Evolutionary conservation across 75 land plant species (phyloP), one percentile per base, ranked within the genome.

Genomic region (Larix kaempferi): DNA sequence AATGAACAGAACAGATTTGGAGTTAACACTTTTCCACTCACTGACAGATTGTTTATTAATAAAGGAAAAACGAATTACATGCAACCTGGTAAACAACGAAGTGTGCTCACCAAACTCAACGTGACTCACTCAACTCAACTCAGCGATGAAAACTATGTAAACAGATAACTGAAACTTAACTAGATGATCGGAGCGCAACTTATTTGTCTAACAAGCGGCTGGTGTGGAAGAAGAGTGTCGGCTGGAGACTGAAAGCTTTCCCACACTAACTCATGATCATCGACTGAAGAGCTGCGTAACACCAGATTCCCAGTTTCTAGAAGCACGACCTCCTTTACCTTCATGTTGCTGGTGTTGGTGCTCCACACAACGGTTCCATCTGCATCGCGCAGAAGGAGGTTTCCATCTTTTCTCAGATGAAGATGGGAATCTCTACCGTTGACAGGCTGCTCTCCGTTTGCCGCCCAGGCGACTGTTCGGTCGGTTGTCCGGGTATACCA

Each of bases 211-310:
- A 29, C 33, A 29, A 29, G n/a, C 1, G 12, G 10, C 12, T 61
- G 64, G 10, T 23, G 1, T 25, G 26, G 26, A 22, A 23, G 64
- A 26, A 82, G 81, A 7, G 81, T 82, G 59, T 82, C 76, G 26
- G 69, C 73, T 22, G 84, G 84, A 52, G 12, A 54, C n/a, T 78
- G 77, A 27, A 73, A 82, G 60, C 77, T 78, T 63, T 82, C 82
- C 84, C 84, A 82, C n/a, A 82, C 23, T 5, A 44, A 44, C 5
- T 1, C 13, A n/a, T n/a, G n/a, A n/a, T n/a, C n/a, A n/a, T 44
- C 56, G 6, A 52, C 82, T 6, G 37, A 44, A 41, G 37, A 44
- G 41, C 26, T 74, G 29, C 73, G 59, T 27, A 82, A 76, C 5
- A 74, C 76, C n/a, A 79, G 35, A 25, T 82, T 82, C 58, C 84